Conservation (phyloP, 495 filamentous ascomycete genomes). For the Aspergillus heteromorphus region DNA sequence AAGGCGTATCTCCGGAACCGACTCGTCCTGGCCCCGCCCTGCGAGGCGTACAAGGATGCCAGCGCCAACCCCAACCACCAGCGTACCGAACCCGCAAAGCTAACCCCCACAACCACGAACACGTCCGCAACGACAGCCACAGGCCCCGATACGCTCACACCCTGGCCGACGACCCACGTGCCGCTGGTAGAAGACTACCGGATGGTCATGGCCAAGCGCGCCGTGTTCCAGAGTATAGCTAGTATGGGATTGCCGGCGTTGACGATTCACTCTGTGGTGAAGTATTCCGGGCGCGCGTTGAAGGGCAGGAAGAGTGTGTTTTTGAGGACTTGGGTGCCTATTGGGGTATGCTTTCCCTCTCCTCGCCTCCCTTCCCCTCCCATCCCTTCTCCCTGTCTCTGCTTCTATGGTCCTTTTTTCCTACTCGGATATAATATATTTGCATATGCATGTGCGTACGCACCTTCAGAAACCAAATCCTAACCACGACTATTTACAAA, state of each 20-base stretch:
- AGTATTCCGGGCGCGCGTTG: slow-evolving; percentile 75
- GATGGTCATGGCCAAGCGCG: slow-evolving; percentile 84
- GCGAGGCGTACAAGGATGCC: slow-evolving; percentile 41
- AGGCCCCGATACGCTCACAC: slow-evolving; percentile 20
- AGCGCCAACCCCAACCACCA: too few species aligned
- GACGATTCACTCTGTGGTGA: slow-evolving; percentile 88
- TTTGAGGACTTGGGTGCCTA: slow-evolving; percentile 79
- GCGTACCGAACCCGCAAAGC: too few species aligned
- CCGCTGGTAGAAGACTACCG: slow-evolving; percentile 83
- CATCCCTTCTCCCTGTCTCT: too few species aligned
- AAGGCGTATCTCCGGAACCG: slow-evolving; percentile 87
- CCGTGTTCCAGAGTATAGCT: slow-evolving; percentile 82
- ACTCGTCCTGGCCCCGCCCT: slow-evolving; percentile 35
- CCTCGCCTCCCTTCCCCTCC: not conserved
- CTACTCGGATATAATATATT: too few species aligned
- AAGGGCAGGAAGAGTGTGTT: slow-evolving; percentile 70
- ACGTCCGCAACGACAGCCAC: too few species aligned
- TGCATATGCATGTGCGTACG: too few species aligned
- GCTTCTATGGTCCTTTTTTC: too few species aligned
- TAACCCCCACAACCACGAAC: too few species aligned
- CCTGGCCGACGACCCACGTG: slow-evolving; percentile 42
- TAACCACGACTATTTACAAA: too few species aligned
- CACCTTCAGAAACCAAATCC: too few species aligned
- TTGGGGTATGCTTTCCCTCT: slow-evolving; percentile 57
- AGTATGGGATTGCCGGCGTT: slow-evolving; percentile 93